phyloP scores from a whole-genome alignment of 2,329 filamentous ascomycete genomes.

The Trichoderma atroviride region DNA sequence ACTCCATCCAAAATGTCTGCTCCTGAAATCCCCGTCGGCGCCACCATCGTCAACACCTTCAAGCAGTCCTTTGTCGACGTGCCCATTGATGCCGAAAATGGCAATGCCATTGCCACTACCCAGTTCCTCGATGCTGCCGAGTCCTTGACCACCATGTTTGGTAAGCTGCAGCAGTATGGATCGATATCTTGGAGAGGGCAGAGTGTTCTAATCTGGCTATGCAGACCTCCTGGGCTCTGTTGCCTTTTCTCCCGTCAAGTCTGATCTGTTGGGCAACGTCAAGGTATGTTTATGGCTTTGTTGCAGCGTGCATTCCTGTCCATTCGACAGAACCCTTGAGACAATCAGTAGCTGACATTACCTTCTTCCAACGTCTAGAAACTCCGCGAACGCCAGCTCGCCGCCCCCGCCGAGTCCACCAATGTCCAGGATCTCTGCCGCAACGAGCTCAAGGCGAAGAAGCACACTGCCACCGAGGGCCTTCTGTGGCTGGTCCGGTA shows the following conservation, averaged over 20 bases:
- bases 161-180: constrained; percentile 46
- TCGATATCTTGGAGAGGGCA: not conserved
- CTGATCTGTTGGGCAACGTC: constrained; percentile 87
- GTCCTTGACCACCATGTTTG: constrained; percentile 83
- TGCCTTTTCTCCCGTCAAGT: constrained; percentile 89
- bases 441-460: constrained; percentile 88
- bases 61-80: constrained; percentile 84
- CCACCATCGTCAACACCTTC: constrained; percentile 84
- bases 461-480: constrained; percentile 85
- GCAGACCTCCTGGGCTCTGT: constrained; percentile 66
- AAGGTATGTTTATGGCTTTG: constrained; percentile 67
- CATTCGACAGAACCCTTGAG: not conserved
- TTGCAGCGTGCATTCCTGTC: not conserved
- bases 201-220: not conserved
- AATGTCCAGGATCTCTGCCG: constrained; percentile 82
- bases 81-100: constrained; percentile 70
- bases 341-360: constrained; percentile 29
- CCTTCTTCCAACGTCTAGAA: constrained; percentile 59
- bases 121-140: constrained; percentile 92
- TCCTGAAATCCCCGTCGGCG: constrained; percentile 59
- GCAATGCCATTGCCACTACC: constrained; percentile 77
- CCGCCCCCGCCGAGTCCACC: constrained; percentile 75
- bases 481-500: constrained; percentile 89
- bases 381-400: constrained; percentile 80
- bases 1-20: constrained; percentile 50